Base-by-base conservation (phyloP, 2,329 filamentous ascomycete species). In the Thelonectria olida region DNA sequence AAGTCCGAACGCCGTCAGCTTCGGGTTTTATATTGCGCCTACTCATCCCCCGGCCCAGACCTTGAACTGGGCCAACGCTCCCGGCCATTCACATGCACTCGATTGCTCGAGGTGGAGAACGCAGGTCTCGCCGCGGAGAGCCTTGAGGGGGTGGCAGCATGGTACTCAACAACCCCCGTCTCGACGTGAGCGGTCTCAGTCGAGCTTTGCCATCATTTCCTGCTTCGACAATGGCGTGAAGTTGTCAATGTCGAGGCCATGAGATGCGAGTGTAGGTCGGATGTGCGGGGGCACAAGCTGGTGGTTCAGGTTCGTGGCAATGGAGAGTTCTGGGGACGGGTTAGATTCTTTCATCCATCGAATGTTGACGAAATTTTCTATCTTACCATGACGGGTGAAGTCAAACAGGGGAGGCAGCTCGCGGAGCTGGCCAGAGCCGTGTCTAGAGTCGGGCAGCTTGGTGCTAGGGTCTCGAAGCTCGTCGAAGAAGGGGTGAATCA, bases 401-500 rank as follows among this genome's bases (percentile, higher is more conserved):
- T 98, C 91, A 79, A 97, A 99, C 55, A 99, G 86, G 45, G 86
- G 85, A 20, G 96, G 96, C 53, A 99, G 81, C 63, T 97, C 94
- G 75, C 91, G 91, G 50, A 91, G 80, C 47, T 91, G 85, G 63
- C 91, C 91, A 68, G 91, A 92, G 64, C 92, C 88, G 80, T 97
- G 93, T 76, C 96, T 91, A 22, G 96, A 99, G 78, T 99, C 96
- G 9, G 95, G 96, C 67, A 99, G 85, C 77, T 91, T 92, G 62
- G 94, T 98, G 76, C 79, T 89, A n/a, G 93, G 92, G 73, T 97
- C 93, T 73, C 96, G 88, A 65, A 99, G 85, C 80, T 99, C 96
- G 74, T 99, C 95, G 74, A 99, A 99, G 86, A 98, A 99, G 36
- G 96, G 93, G 74, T 99, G 96, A 59, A 96, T 91, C 94, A 99